phyloP scores from a whole-genome alignment of 2,329 filamentous ascomycete genomes.

The Arthroderma sp. region DNA sequence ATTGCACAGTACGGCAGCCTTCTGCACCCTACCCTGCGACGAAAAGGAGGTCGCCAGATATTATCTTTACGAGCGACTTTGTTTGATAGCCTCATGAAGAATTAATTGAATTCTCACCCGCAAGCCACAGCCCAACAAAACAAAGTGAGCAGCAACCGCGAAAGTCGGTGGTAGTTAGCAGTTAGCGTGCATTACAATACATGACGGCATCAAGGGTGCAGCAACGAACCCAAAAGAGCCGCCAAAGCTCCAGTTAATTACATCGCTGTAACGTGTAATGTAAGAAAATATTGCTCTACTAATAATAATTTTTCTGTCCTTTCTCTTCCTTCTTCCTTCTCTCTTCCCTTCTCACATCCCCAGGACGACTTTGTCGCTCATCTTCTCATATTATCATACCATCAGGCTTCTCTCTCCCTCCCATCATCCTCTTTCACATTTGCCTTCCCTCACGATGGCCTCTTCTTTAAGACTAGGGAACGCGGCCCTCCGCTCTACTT shows the following conservation, averaged over 20 bases:
- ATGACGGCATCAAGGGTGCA: neutral
- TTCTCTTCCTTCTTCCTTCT: neutral
- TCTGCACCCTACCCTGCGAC: too few species aligned
- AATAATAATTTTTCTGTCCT: conserved; percentile 1
- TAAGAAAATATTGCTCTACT: conserved; percentile 1
- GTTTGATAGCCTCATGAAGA: too few species aligned
- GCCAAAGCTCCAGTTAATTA: neutral
- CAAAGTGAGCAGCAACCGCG: too few species aligned
- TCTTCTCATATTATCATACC: conserved; percentile 1
- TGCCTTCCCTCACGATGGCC: conserved; percentile 46
- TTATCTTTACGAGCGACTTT: too few species aligned
- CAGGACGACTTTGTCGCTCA: neutral
- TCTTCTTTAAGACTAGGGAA: conserved; percentile 69
- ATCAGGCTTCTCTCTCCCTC: conserved; percentile 6
- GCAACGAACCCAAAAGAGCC: too few species aligned
- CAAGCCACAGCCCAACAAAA: too few species aligned
- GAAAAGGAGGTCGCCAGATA: too few species aligned
- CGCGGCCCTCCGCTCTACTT: conserved; percentile 64
- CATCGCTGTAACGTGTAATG: neutral
- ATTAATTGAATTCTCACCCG: too few species aligned
- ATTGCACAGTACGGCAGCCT: too few species aligned
- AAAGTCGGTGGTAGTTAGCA: too few species aligned
- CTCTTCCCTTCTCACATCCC: neutral
- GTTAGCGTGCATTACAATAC: neutral
- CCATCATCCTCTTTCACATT: conserved; percentile 10